A percentile compares a stretch with the other conserved stretches of the same genome.
Evolutionary conservation across 2,329 filamentous ascomycete species (phyloP).

Genomic region (Stagonosporopsis vannaccii): DNA sequence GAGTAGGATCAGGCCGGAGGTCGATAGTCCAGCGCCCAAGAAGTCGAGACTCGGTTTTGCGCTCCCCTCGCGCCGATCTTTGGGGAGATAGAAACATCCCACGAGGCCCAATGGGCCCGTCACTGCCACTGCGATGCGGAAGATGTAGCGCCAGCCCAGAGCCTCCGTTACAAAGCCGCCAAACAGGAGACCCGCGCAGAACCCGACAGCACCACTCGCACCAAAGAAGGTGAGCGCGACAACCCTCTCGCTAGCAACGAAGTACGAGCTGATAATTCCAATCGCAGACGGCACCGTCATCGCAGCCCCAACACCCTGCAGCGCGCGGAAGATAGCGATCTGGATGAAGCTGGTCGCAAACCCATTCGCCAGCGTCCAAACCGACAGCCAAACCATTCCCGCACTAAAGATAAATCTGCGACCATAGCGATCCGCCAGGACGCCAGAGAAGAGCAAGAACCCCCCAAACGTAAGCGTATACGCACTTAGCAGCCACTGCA

Average conservation of each 20-base stretch:
- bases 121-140: conserved; percentile 9
- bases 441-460: conserved; percentile 11
- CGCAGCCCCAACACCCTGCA: conserved; percentile 15
- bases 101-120: conserved; percentile 8
- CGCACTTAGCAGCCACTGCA: conserved; percentile 13
- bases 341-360: conserved; percentile 15
- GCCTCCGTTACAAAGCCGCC: conserved; percentile 16
- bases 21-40: conserved; percentile 6
- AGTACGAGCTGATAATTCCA: conserved; percentile 16
- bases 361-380: conserved; percentile 15
- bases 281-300: conserved; percentile 16
- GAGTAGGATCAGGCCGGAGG: conserved; percentile 10
- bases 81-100: conserved; percentile 6
- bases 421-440: conserved; percentile 11
- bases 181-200: conserved; percentile 14
- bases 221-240: conserved; percentile 15
- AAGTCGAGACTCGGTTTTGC: conserved; percentile 16
- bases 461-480: conserved; percentile 17
- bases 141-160: conserved; percentile 15
- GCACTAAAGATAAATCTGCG: conserved; percentile 10
- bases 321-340: conserved; percentile 13
- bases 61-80: conserved; percentile 13
- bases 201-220: conserved; percentile 14
- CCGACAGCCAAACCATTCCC: conserved; percentile 13
- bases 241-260: conserved; percentile 12